phyloP scores from a whole-genome alignment of 257 asterid genomes.

The Przewalskia tangutica region DNA sequence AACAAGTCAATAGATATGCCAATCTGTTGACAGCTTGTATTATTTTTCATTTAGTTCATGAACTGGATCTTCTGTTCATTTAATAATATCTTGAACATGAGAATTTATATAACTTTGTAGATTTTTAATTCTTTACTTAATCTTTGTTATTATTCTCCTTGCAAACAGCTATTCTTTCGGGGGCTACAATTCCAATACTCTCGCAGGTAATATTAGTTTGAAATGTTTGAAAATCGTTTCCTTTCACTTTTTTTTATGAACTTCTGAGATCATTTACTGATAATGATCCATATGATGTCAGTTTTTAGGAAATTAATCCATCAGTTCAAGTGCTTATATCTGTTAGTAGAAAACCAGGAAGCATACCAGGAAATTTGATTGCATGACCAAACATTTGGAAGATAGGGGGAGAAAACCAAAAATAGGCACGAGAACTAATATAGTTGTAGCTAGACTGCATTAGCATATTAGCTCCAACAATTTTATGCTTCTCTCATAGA shows the following conservation, averaged over 20 bases:
- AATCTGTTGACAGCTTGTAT: background rate
- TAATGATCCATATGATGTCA: background rate
- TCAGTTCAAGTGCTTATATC: background rate
- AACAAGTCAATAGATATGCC: background rate
- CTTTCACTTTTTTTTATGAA: background rate
- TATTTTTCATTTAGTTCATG: background rate
- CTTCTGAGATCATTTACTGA: background rate
- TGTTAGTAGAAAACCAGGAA: background rate
- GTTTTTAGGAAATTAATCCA: background rate
- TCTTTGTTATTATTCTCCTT: conserved; percentile 7
- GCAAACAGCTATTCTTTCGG: conserved; percentile 87
- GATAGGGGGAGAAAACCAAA: background rate
- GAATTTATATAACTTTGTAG: background rate
- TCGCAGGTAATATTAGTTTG: conserved; percentile 56
- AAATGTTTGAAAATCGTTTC: background rate
- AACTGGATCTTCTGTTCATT: background rate
- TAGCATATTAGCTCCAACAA: background rate
- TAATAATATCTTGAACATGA: background rate
- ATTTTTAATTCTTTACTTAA: conserved; percentile 9
- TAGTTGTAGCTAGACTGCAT: background rate
- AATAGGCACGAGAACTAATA: background rate
- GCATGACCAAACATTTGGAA: background rate
- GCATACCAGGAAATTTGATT: background rate
- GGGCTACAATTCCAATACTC: conserved; percentile 84
- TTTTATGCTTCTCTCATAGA: background rate